Percentiles rank a stretch among this genome's conserved stretches.
Evolutionary conservation across 495 filamentous ascomycete species (phyloP).

Genomic region (Talaromyces nanjingensis): DNA sequence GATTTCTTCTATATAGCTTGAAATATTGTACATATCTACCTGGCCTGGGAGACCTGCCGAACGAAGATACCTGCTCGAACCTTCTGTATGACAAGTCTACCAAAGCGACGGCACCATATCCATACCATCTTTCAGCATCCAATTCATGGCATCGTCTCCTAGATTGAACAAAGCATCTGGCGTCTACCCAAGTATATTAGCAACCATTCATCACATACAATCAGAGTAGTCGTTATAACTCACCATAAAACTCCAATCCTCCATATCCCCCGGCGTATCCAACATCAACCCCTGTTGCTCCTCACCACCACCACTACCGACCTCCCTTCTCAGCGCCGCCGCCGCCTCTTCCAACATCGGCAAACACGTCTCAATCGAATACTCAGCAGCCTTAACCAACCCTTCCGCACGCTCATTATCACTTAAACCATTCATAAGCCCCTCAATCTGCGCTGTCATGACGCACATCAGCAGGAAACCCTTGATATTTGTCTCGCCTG

Average conservation of each 20-base stretch:
- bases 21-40: background rate
- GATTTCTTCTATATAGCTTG: background rate
- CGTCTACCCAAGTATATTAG: conserved; percentile 5
- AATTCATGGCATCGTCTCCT: conserved; percentile 11
- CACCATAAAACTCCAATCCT: conserved; percentile 22
- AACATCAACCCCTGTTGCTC: background rate
- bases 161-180: conserved; percentile 10
- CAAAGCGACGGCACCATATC: background rate
- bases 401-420: conserved; percentile 22
- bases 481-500: conserved; percentile 53
- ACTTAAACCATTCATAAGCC: conserved; percentile 25
- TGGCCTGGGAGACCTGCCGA: background rate
- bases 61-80: background rate
- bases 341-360: conserved; percentile 23
- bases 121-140: conserved; percentile 5
- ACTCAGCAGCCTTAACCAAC: conserved; percentile 32
- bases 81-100: background rate
- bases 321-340: conserved; percentile 11
- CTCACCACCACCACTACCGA: background rate
- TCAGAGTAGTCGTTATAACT: background rate
- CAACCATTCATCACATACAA: background rate
- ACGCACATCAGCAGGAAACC: conserved; percentile 39
- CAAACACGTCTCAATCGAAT: conserved; percentile 24
- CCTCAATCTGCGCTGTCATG: conserved; percentile 37
- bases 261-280: conserved; percentile 10